Evolutionary conservation across 768 basidiomycete species (phyloP).

Genomic region (Russula griseocarnosa): DNA sequence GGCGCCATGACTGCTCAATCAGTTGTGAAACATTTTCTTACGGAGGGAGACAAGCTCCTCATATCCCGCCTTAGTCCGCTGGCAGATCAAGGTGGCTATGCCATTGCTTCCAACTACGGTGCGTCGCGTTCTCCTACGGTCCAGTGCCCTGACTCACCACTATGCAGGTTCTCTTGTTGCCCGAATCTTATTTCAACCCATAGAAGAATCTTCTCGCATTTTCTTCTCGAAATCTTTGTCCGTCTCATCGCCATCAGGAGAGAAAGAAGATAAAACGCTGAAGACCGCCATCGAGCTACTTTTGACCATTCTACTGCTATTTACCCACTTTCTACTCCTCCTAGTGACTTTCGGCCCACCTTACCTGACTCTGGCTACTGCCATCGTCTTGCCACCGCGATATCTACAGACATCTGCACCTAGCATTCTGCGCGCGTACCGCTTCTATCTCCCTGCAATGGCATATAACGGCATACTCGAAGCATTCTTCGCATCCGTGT

Average conservation of each 20-base stretch:
- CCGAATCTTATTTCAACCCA: slow-evolving; percentile 89
- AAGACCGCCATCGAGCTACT: slow-evolving; percentile 49
- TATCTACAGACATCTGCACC: slow-evolving; percentile 80
- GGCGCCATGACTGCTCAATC: slow-evolving; percentile 85
- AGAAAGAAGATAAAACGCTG: slow-evolving; percentile 23
- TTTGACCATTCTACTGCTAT: slow-evolving; percentile 48
- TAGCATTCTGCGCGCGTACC: slow-evolving; percentile 68
- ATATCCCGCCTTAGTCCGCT: slow-evolving; percentile 81
- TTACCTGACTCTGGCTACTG: slow-evolving; percentile 66
- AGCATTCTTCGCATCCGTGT: slow-evolving; percentile 82
- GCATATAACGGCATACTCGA: slow-evolving; percentile 90
- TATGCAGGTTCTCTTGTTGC: slow-evolving; percentile 81
- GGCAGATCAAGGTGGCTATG: slow-evolving; percentile 90
- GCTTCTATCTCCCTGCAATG: slow-evolving; percentile 86
- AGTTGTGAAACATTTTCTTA: slow-evolving; percentile 88
- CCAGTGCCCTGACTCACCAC: background rate
- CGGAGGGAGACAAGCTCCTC: slow-evolving; percentile 91
- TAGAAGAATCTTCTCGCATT: slow-evolving; percentile 88
- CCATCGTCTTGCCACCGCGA: slow-evolving; percentile 63
- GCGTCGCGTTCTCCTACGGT: slow-evolving; percentile 24
- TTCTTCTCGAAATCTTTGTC: slow-evolving; percentile 71
- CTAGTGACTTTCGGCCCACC: slow-evolving; percentile 70
- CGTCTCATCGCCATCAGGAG: background rate
- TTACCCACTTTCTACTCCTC: slow-evolving; percentile 67
- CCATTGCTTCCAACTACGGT: slow-evolving; percentile 96